phyloP scores from a whole-genome alignment of 768 basidiomycete species.

The Dictyophora rubrovolvata region DNA sequence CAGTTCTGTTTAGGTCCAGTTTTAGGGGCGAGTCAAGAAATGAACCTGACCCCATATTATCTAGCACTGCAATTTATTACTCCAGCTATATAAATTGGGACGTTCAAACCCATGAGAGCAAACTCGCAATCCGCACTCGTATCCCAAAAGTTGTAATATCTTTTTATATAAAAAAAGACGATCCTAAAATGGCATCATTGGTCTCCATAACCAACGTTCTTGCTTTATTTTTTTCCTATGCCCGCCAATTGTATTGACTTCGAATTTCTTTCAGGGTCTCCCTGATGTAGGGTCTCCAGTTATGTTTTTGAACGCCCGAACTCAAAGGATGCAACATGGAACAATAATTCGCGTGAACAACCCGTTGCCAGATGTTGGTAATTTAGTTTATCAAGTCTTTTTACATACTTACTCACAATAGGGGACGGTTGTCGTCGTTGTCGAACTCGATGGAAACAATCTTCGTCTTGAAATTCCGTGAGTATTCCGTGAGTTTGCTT shows the following conservation, averaged over 20 bases:
- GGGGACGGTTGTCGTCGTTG: neutral
- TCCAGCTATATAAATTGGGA: too few species aligned
- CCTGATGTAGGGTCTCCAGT: neutral
- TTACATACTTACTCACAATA: neutral
- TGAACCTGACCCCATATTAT: neutral
- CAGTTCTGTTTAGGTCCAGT: neutral
- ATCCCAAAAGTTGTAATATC: too few species aligned
- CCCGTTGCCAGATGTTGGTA: neutral
- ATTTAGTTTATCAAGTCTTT: neutral
- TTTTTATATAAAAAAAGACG: too few species aligned
- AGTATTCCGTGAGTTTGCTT: neutral
- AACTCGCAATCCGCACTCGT: too few species aligned
- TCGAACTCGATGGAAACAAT: neutral
- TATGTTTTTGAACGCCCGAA: constrained; percentile 4
- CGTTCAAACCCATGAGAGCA: too few species aligned
- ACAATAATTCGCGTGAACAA: neutral
- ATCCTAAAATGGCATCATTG: neutral
- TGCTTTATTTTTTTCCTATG: neutral
- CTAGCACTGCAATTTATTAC: too few species aligned
- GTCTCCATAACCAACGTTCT: neutral
- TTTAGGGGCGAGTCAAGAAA: neutral
- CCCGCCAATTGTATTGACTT: neutral
- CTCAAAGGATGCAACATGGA: neutral
- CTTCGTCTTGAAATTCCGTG: neutral
- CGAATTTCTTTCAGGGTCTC: neutral